These are phyloP conservation scores for Leishmania arabica DNA, from an alignment of 208 protist genomes.

Conservation along the genomic window DNA sequence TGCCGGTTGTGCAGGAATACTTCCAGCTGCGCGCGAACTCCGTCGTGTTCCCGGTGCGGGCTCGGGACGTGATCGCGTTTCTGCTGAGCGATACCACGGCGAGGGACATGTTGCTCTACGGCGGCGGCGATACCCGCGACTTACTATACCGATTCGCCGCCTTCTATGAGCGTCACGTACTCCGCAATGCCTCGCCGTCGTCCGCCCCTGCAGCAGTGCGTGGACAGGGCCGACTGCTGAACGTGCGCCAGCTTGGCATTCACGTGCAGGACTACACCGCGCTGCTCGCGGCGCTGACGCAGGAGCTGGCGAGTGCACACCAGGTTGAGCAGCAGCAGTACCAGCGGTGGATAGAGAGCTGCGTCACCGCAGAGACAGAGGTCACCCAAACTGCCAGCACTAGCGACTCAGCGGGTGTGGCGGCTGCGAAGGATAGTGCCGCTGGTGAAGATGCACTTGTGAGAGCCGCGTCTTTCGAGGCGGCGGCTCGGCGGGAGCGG, in stretches of 20 bases:
- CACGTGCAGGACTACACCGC: constrained; percentile 75
- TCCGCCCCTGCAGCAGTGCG: background rate
- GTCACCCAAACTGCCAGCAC: background rate
- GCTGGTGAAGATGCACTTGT: background rate
- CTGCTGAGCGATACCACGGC: constrained; percentile 48
- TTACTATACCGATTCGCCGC: constrained; percentile 59
- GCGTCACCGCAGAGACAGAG: background rate
- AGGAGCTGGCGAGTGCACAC: constrained; percentile 31
- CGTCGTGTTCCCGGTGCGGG: constrained; percentile 52
- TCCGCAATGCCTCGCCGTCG: background rate
- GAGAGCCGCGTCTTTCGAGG: background rate
- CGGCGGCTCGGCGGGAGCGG: constrained; percentile 6
- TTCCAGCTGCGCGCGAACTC: constrained; percentile 49
- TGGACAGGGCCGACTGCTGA: constrained; percentile 7
- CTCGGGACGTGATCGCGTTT: constrained; percentile 58
- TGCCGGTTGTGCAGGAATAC: constrained; percentile 74
- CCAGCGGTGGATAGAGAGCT: background rate
- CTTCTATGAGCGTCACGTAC: constrained; percentile 42
- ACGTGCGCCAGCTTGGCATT: constrained; percentile 62
- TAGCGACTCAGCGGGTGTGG: background rate
- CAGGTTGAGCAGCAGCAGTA: constrained; percentile 4
- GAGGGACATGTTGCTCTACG: constrained; percentile 36
- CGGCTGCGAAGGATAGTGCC: too few species aligned
- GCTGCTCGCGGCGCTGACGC: constrained; percentile 48
- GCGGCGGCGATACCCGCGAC: constrained; percentile 64